Base-by-base conservation (phyloP, 495 filamentous ascomycete species). In the Beverwykella pulmonaria region DNA sequence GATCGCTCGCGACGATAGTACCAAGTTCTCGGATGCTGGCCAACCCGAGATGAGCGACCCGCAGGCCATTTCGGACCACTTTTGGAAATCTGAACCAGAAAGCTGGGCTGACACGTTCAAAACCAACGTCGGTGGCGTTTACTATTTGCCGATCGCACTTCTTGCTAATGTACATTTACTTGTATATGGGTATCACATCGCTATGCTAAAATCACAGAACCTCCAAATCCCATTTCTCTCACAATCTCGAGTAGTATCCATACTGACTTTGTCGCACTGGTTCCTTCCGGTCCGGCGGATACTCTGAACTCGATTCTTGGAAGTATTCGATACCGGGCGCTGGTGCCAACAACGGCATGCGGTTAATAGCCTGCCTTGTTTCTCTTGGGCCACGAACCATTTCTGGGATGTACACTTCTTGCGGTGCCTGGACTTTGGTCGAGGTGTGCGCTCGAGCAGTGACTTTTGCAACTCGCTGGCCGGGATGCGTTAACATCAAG, bases 111-210 rank as follows among this genome's bases (percentile, higher is more conserved):
- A 76, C 17, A 82, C 82, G 8, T 80, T 86, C 65, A 74, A 77
- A 27, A 83, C 81, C 23, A 87, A 87, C 64, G 80, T 85, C 54
- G 79, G 79, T 1, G 75, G 75, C 30, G 71, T 76, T 15, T 87
- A 78, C 74, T 87, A 80, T 73, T 78, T 78, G 66, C 76, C 76
- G 12, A 77, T 81, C 47, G 81, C 82, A 10, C 32, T 15, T 44
- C 39, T 29, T n/a, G 1, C 47, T 32, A 10, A 10, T 55, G 9
- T 55, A n/a, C 56, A 59, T 56, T 9, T 56, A 34, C 1, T 63
- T 29, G 30, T 47, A 54, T 47, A 32, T 62, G 27, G 30, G 46
- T 34, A 41, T 62, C 48, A 34, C 41, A 52, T 34, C n/a, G 47
- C 25, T 20, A 63, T n/a, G 39, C 39, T 44, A 44, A 44, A 44